Evolutionary conservation across 352 stramenopile species (phyloP).

Genomic region (Aphanomyces astaci): DNA sequence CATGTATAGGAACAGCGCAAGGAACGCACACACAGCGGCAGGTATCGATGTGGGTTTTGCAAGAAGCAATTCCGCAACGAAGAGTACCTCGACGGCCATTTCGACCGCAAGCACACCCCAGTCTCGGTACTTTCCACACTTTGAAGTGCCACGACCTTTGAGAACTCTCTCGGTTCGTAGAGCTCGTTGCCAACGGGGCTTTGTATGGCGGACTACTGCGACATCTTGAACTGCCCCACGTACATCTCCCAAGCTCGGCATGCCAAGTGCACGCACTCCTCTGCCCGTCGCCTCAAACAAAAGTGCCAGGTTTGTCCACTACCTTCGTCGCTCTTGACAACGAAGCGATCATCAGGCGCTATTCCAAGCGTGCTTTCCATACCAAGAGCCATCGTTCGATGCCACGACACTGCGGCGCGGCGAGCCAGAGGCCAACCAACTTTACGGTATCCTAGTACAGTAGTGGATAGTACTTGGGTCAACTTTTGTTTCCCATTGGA

Average conservation of each 20-base stretch:
- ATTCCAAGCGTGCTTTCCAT: slow-evolving; percentile 20
- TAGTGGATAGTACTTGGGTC: no score
- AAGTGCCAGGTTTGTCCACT: not conserved
- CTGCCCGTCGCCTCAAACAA: not conserved
- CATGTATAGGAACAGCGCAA: slow-evolving; percentile 12
- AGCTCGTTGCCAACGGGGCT: no score
- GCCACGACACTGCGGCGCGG: slow-evolving; percentile 11
- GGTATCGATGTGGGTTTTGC: slow-evolving; percentile 15
- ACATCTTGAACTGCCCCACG: slow-evolving; percentile 20
- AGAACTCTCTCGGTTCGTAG: no score
- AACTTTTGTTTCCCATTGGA: not conserved
- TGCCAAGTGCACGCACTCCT: slow-evolving; percentile 19
- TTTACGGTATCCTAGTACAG: slow-evolving; percentile 5
- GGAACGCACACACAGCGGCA: slow-evolving; percentile 2
- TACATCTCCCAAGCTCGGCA: not conserved
- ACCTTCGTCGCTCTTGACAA: no score
- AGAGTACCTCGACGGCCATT: slow-evolving; percentile 9
- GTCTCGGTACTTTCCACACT: no score
- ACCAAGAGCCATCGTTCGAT: slow-evolving; percentile 14
- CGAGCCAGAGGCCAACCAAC: slow-evolving; percentile 1
- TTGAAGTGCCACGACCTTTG: no score
- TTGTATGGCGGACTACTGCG: slow-evolving; percentile 15
- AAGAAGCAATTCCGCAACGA: slow-evolving; percentile 21
- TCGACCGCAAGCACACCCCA: slow-evolving; percentile 7
- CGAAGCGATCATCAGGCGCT: no score